These are phyloP conservation scores for Kuraishia capsulata DNA, from an alignment of 805 yeast genomes.

Conservation along the genomic window DNA sequence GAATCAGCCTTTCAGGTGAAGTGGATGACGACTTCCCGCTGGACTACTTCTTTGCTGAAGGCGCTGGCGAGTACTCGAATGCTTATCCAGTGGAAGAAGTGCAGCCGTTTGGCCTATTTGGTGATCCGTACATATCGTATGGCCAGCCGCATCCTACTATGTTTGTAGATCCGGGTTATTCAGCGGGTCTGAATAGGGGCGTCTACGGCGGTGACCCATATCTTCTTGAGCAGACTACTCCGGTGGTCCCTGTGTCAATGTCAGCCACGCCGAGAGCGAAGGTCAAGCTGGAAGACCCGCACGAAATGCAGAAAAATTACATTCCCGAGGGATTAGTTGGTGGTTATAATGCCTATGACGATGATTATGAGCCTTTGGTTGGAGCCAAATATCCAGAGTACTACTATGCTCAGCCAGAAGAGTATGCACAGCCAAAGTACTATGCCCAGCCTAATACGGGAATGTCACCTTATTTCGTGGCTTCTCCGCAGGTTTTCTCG, in stretches of 20 bases:
- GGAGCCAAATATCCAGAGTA: background rate
- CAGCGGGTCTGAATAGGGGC: background rate
- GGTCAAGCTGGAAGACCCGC: background rate
- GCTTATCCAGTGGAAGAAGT: background rate
- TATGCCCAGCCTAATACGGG: background rate
- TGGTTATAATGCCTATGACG: background rate
- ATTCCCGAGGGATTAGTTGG: background rate
- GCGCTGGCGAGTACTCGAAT: slow-evolving; percentile 1
- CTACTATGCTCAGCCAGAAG: background rate
- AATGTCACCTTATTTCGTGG: slow-evolving; percentile 1
- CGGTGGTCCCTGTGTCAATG: slow-evolving; percentile 15
- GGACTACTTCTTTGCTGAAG: slow-evolving; percentile 36
- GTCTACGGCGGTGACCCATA: slow-evolving; percentile 10
- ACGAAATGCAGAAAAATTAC: background rate
- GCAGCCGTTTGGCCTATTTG: background rate
- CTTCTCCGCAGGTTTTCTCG: slow-evolving; percentile 1
- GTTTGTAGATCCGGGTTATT: slow-evolving; percentile 12
- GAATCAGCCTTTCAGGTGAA: slow-evolving; percentile 11
- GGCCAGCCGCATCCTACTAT: slow-evolving; percentile 3
- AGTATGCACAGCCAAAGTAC: background rate
- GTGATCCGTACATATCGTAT: background rate
- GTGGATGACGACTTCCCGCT: slow-evolving; percentile 64
- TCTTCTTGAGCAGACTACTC: slow-evolving; percentile 18
- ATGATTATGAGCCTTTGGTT: background rate
- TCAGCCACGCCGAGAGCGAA: background rate